Percentiles rank a stretch among this genome's conserved stretches.
Conservation (phyloP, 148 eudicot genomes). For the Silene latifolia region DNA sequence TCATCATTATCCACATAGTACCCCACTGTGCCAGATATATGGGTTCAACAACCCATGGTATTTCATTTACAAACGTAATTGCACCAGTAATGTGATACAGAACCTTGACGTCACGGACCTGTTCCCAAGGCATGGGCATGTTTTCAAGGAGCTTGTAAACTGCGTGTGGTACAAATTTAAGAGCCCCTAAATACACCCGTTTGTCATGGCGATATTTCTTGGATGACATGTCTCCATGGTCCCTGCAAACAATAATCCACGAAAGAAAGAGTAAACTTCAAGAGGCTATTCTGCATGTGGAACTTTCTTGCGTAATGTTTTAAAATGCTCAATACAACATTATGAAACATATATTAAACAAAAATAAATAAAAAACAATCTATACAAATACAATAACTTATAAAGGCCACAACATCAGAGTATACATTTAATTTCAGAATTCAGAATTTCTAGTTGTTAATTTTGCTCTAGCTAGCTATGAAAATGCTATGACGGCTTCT, state of each 20-base stretch:
- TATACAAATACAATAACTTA: neutral
- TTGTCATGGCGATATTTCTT: constrained; percentile 94
- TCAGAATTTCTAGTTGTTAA: neutral
- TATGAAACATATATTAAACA: no score
- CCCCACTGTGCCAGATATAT: constrained; percentile 99
- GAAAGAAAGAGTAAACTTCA: neutral
- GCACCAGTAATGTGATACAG: constrained; percentile 97
- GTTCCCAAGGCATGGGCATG: constrained; percentile 99
- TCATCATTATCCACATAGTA: constrained; percentile 99
- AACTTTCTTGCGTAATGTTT: no score
- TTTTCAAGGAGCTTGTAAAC: constrained; percentile 97
- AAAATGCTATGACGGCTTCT: neutral
- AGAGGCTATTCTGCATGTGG: no score
- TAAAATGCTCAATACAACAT: no score
- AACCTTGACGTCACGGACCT: constrained; percentile 97
- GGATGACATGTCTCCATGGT: constrained; percentile 97
- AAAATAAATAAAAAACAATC: neutral
- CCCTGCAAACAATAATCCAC: constrained; percentile 39
- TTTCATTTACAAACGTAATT: constrained; percentile 95
- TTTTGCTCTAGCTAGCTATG: neutral
- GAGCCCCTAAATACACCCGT: constrained; percentile 95
- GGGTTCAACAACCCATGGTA: constrained; percentile 99
- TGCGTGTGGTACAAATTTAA: constrained; percentile 95
- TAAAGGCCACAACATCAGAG: neutral
- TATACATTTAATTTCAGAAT: neutral